These are phyloP conservation scores for Termitomyces sp. DNA, from an alignment of 768 basidiomycete genomes.

Conservation along the genomic window DNA sequence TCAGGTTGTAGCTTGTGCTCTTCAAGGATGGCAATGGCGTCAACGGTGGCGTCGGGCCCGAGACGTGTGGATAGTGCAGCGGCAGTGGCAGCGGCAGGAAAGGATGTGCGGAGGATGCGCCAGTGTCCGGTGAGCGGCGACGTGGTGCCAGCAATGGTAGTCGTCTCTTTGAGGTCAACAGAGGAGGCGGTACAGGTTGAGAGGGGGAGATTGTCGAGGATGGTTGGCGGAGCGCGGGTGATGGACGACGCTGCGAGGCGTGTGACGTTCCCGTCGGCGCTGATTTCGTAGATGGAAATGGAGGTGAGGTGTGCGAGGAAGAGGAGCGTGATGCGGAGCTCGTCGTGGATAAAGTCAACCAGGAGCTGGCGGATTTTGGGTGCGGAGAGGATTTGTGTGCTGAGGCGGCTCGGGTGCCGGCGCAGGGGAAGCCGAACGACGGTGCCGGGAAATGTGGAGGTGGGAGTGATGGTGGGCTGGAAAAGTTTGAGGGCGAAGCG, in stretches of 20 bases:
- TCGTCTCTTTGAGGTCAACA: conserved; percentile 12
- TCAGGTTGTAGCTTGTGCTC: conserved; percentile 38
- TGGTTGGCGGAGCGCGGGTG: background rate
- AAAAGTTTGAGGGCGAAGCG: conserved; percentile 19
- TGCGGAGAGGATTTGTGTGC: conserved; percentile 23
- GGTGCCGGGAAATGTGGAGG: conserved; percentile 28
- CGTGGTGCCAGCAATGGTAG: background rate
- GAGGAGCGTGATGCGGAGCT: conserved; percentile 34
- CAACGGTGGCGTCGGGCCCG: conserved; percentile 18
- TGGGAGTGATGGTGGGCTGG: background rate
- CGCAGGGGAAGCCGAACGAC: conserved; percentile 46
- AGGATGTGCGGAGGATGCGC: conserved; percentile 28
- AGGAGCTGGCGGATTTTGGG: conserved; percentile 34
- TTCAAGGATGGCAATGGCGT: conserved; percentile 20
- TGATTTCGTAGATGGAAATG: conserved; percentile 37
- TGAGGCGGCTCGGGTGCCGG: conserved; percentile 25
- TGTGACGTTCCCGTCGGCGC: conserved; percentile 15
- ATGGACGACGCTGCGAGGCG: conserved; percentile 18
- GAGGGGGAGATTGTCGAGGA: background rate
- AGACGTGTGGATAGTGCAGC: conserved; percentile 20
- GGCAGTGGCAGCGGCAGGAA: conserved; percentile 20
- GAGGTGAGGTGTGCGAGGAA: conserved; percentile 35
- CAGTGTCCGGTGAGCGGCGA: conserved; percentile 16
- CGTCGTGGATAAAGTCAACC: conserved; percentile 32
- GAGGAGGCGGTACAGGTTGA: conserved; percentile 10